These are phyloP conservation scores for Entamoeba moshkovskii DNA, from an alignment of 208 protist genomes.

Conservation along the genomic window DNA sequence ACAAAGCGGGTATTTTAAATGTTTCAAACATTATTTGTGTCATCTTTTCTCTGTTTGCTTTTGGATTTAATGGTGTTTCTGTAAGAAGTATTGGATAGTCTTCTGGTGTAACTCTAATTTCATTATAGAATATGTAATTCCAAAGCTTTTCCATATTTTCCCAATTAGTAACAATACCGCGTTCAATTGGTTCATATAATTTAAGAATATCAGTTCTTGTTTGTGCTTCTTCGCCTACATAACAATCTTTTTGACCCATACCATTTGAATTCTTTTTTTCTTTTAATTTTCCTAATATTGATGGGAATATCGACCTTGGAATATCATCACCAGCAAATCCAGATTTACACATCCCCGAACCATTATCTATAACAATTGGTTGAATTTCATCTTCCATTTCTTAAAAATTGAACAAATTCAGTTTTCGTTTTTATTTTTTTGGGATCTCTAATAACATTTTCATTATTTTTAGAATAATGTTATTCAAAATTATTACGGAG, in stretches of 20 bases:
- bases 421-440: too few relatives aligned
- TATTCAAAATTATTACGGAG: too few relatives aligned
- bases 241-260: constrained; percentile 9
- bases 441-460: too few relatives aligned
- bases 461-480: too few relatives aligned
- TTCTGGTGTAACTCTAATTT: constrained; percentile 81
- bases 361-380: too few relatives aligned
- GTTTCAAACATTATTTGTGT: constrained; percentile 27
- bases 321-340: constrained; percentile 85
- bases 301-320: constrained; percentile 68
- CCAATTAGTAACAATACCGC: constrained; percentile 29
- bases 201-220: constrained; percentile 18
- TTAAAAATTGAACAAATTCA: too few relatives aligned
- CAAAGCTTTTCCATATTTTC: constrained; percentile 49
- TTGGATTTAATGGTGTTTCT: constrained; percentile 66
- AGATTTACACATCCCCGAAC: constrained; percentile 61
- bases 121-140: constrained; percentile 93
- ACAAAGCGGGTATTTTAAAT: constrained; percentile 39
- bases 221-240: constrained; percentile 32
- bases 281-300: constrained; percentile 65
- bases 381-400: too few relatives aligned
- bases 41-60: constrained; percentile 54
- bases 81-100: constrained; percentile 81
- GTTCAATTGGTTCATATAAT: constrained; percentile 33
- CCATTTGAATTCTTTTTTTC: constrained; percentile 19